Evolutionary conservation across 768 basidiomycete genomes (phyloP), one percentile per base, ranked within the genome.

Genomic region (Ephemerocybe angulata): DNA sequence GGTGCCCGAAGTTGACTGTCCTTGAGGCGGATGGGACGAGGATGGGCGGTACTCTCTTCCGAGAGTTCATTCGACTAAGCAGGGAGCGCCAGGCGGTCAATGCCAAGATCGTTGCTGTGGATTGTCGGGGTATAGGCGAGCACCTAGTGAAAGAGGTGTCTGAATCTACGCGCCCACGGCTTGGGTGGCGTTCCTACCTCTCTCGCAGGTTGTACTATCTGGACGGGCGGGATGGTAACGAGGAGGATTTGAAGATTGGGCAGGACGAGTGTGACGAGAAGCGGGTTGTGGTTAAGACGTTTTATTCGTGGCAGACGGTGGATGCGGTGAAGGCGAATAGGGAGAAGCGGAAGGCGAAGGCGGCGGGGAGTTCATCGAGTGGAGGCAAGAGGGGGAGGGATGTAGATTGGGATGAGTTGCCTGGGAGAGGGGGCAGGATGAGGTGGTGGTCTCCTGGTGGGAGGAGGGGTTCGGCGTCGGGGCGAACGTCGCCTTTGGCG

Each of bases 291-390:
- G 65, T 93, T 60, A 92, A 92, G 79, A 84, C 87, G 24, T 94
- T 92, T 67, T 87, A 88, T 68, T 84, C 86, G 47, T 91, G 88
- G 88, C 88, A 92, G 75, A 87, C 81, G 10, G 90, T 93, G 33
- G 91, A 93, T 65, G 82, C 84, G 0, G 90, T 92, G 46, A 77
- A 78, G 55, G 72, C 77, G 30, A 79, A 77, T 51, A 76, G 87
- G 64, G 86, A 86, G 76, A 87, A 83, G 73, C 75, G 82, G 58
- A 78, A 82, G 55, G 38, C 38, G 7, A 88, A 83, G 68, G 61
- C 75, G 40, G 62, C 61, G 49, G 75, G 76, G 64, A 72, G 81
- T 52, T 69, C 67, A 3, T 72, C 67, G 43, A 80, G 75, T 43
- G 75, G 70, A 51, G 70, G 67, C 40, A 70, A 54, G 51, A 57